A percentile compares a stretch with the other conserved stretches of the same genome.
Conservation (phyloP, 768 basidiomycete genomes). For the Mycena amicta region DNA sequence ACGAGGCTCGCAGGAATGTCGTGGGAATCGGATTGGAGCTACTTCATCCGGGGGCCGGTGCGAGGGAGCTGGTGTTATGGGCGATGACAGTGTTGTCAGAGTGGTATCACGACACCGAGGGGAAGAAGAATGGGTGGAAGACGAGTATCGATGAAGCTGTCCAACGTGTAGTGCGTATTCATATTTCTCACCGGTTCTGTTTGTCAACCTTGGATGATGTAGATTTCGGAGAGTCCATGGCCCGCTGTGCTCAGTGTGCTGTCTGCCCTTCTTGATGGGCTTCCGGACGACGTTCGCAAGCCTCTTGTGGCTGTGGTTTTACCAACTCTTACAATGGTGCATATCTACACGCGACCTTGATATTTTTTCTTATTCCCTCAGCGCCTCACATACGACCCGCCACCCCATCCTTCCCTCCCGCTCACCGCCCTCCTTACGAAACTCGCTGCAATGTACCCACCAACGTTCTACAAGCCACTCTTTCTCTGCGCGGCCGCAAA, state of each 20-base stretch:
- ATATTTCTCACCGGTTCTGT: conserved; percentile 2
- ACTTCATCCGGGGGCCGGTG: conserved; percentile 32
- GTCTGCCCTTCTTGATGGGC: conserved; percentile 41
- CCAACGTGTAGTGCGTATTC: conserved; percentile 41
- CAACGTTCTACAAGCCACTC: conserved; percentile 70
- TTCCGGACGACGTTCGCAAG: conserved; percentile 51
- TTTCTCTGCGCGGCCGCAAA: conserved; percentile 69
- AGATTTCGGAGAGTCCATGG: conserved; percentile 50
- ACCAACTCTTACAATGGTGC: conserved; percentile 47
- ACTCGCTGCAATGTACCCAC: conserved; percentile 56
- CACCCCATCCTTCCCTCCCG: conserved; percentile 45
- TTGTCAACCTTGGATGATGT: not conserved
- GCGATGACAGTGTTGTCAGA: conserved; percentile 31
- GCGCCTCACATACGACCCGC: conserved; percentile 59
- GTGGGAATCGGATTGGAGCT: conserved; percentile 47
- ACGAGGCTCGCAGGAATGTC: conserved; percentile 42
- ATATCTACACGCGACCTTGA: conserved; percentile 36
- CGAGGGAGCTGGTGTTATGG: conserved; percentile 32
- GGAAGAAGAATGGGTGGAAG: conserved; percentile 52
- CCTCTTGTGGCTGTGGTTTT: conserved; percentile 42
- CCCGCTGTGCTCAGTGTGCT: conserved; percentile 41
- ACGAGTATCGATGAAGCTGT: conserved; percentile 42
- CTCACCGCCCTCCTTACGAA: conserved; percentile 55
- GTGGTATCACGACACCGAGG: conserved; percentile 43
- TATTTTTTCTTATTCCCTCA: conserved; percentile 25